Conservation (phyloP, 768 basidiomycete species). For the Lentinula lateritia region DNA sequence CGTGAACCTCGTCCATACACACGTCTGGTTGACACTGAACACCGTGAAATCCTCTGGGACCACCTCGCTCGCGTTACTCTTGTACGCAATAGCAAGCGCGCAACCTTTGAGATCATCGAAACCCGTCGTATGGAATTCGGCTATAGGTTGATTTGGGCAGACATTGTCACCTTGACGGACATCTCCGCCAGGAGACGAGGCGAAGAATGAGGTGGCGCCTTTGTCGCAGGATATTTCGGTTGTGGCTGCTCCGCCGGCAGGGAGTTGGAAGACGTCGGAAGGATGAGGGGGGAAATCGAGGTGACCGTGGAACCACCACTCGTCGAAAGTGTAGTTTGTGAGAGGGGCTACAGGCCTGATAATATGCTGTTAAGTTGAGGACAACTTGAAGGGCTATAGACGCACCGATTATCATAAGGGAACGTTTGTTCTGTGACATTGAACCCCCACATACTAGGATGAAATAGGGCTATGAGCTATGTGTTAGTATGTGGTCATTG, state of each 20-base stretch:
- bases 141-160: slow-evolving; percentile 40
- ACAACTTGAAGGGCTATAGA: slow-evolving; percentile 30
- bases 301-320: slow-evolving; percentile 38
- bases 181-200: slow-evolving; percentile 46
- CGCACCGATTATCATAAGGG: slow-evolving; percentile 34
- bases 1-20: slow-evolving; percentile 67
- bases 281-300: slow-evolving; percentile 35
- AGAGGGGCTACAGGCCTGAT: slow-evolving; percentile 9
- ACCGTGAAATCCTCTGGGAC: slow-evolving; percentile 66
- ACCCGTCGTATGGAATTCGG: slow-evolving; percentile 52
- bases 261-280: slow-evolving; percentile 36
- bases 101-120: slow-evolving; percentile 55
- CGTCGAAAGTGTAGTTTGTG: slow-evolving; percentile 41
- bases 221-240: slow-evolving; percentile 27
- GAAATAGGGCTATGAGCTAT: slow-evolving; percentile 22
- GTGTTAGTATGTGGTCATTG: not conserved
- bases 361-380: not conserved
- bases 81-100: slow-evolving; percentile 73
- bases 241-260: slow-evolving; percentile 33
- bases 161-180: slow-evolving; percentile 32
- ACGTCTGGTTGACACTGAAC: slow-evolving; percentile 72
- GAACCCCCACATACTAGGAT: slow-evolving; percentile 40
- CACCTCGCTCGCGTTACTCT: slow-evolving; percentile 48
- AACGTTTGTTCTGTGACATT: slow-evolving; percentile 36
- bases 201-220: slow-evolving; percentile 48